phyloP scores from a whole-genome alignment of 2,329 filamentous ascomycete species.

The Fusarium gaditjirri region DNA sequence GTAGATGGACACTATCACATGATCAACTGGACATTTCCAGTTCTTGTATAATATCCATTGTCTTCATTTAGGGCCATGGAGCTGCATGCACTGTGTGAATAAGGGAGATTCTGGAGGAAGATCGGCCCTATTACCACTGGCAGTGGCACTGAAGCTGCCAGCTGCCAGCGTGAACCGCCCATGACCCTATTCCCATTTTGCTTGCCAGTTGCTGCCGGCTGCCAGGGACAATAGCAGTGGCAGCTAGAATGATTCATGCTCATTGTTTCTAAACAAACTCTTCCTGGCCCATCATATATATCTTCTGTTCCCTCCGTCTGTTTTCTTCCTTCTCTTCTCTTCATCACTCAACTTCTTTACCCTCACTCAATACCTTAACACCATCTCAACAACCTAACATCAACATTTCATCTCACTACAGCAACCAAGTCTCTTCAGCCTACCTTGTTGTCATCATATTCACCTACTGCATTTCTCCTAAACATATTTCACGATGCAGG shows the following conservation, averaged over 20 bases:
- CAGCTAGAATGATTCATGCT: conserved; percentile 2
- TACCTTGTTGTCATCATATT: not conserved
- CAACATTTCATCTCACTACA: not conserved
- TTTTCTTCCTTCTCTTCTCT: not conserved
- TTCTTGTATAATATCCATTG: not conserved
- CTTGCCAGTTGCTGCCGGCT: conserved; percentile 8
- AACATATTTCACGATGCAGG: conserved; percentile 3
- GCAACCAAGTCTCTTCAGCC: not conserved
- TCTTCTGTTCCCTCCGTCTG: not conserved
- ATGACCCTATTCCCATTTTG: not conserved
- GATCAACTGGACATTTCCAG: not conserved
- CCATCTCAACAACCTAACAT: not conserved
- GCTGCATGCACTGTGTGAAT: not conserved
- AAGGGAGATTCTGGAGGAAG: not conserved
- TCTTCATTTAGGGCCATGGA: not conserved
- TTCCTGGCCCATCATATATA: not conserved
- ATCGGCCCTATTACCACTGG: not conserved
- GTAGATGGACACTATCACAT: not conserved
- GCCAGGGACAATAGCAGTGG: not conserved
- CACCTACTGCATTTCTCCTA: not conserved
- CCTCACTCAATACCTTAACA: not conserved
- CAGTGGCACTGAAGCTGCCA: not conserved
- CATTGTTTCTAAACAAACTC: not conserved
- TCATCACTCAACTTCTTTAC: not conserved
- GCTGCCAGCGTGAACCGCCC: not conserved